A percentile compares a stretch with the other conserved stretches of the same genome.
Conservation (phyloP, 768 basidiomycete genomes). For the Glaciozyma martinii region DNA sequence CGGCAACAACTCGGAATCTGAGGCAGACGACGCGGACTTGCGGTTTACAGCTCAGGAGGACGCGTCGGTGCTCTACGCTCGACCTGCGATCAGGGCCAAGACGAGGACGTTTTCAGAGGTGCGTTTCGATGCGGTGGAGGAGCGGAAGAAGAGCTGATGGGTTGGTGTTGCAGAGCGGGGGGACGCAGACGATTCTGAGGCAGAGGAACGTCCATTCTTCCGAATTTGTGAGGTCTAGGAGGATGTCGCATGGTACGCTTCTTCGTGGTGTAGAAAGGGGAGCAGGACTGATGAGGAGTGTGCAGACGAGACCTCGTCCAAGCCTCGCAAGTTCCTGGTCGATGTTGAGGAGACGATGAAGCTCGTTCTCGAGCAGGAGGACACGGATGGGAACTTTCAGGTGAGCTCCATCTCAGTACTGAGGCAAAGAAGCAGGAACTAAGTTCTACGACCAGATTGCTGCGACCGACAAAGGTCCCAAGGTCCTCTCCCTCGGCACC, state of each 20-base stretch:
- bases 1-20: neutral
- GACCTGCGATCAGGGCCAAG: conserved; percentile 17
- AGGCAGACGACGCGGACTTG: conserved; percentile 5
- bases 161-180: conserved; percentile 6
- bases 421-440: neutral
- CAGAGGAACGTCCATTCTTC: conserved; percentile 21
- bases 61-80: conserved; percentile 25
- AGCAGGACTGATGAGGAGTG: neutral
- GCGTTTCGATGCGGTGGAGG: neutral
- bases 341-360: conserved; percentile 98
- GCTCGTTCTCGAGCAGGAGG: conserved; percentile 91
- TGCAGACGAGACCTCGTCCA: conserved; percentile 57
- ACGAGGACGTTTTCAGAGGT: conserved; percentile 18
- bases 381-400: conserved; percentile 84
- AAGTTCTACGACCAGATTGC: conserved; percentile 51
- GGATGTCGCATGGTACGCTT: conserved; percentile 27
- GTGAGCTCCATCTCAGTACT: conserved; percentile 32
- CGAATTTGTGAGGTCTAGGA: conserved; percentile 3
- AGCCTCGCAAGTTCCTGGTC: conserved; percentile 81
- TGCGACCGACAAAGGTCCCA: conserved; percentile 90
- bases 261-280: neutral
- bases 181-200: conserved; percentile 13
- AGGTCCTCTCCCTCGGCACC: conserved; percentile 89
- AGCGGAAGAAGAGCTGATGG: neutral
- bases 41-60: conserved; percentile 19